Evolutionary conservation across 768 basidiomycete species (phyloP), one percentile per base, ranked within the genome.

Genomic region (Podaxis pistillaris): DNA sequence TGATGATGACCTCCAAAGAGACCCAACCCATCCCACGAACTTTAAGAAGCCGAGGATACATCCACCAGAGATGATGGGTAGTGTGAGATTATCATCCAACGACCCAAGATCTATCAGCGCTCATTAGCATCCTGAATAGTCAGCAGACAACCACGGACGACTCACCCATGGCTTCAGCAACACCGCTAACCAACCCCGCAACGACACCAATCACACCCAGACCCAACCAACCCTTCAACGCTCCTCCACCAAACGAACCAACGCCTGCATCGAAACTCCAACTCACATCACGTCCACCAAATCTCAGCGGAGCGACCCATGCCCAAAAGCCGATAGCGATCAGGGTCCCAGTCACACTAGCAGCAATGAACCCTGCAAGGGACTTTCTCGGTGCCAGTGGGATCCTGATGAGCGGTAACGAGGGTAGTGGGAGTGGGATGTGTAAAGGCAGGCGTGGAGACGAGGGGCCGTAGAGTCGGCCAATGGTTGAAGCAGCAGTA

Each of bases 401-500:
- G 46, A 94, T 77, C 2, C 67, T 81, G 72, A 76, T 0, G 33
- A 33, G 33, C 8, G 33, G 33, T 33, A 33, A 9, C 2, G 33
- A 9, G 1, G 33, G 33, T 1, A 9, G 9, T 9, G 33, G 78
- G 70, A 74, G 70, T n/a, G 81, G 80, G 0, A 78, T 59, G 8
- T 72, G 72, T 17, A 76, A 24, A 11, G 80, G 81, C n/a, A 82
- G 73, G 46, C 73, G 75, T 49, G 85, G 83, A 0, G 93, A 93
- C 51, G 77, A 75, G n/a, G 78, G 76, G 44, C 93, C 93, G 72
- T 85, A 93, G 37, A 93, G 78, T n/a, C 95, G 86, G 49, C 95
- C 95, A 66, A 96, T 79, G 12, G 93, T 96, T 9, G 95, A 96
- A 4, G 95, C 95, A 17, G 94, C 87, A 1, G 95, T 96, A 73